These are phyloP conservation scores for Leishmania tropica DNA, from an alignment of 208 protist genomes.

Conservation along the genomic window DNA sequence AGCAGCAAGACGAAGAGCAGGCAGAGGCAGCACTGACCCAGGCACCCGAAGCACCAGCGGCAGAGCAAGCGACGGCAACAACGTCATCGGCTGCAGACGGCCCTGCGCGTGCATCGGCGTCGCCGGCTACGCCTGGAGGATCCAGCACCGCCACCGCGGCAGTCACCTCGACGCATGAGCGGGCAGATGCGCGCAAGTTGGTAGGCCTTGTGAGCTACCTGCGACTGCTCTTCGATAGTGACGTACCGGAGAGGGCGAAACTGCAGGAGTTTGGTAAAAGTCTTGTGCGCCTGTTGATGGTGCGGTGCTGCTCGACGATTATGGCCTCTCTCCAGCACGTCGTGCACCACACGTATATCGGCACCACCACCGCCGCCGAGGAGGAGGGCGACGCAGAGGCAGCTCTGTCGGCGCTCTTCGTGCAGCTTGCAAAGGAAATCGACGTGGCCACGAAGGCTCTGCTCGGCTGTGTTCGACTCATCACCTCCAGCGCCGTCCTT, in stretches of 20 bases:
- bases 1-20: background rate
- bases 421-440: conserved; percentile 55
- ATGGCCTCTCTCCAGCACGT: conserved; percentile 69
- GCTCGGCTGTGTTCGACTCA: conserved; percentile 52
- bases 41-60: background rate
- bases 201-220: conserved; percentile 70
- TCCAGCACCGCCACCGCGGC: conserved; percentile 35
- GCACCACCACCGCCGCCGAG: background rate
- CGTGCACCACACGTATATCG: conserved; percentile 48
- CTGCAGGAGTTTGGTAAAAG: conserved; percentile 67
- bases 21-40: background rate
- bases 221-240: conserved; percentile 49
- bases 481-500: conserved; percentile 45
- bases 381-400: background rate
- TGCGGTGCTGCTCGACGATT: conserved; percentile 78
- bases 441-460: conserved; percentile 54
- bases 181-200: conserved; percentile 28
- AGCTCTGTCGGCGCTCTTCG: conserved; percentile 30
- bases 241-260: conserved; percentile 59
- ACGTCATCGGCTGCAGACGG: background rate
- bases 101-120: background rate
- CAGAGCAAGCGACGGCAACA: background rate
- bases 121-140: background rate
- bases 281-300: conserved; percentile 59
- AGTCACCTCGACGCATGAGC: conserved; percentile 2